Evolutionary conservation across 768 basidiomycete species (phyloP), one percentile per base, ranked within the genome.

Genomic region (Lentinula edodes): DNA sequence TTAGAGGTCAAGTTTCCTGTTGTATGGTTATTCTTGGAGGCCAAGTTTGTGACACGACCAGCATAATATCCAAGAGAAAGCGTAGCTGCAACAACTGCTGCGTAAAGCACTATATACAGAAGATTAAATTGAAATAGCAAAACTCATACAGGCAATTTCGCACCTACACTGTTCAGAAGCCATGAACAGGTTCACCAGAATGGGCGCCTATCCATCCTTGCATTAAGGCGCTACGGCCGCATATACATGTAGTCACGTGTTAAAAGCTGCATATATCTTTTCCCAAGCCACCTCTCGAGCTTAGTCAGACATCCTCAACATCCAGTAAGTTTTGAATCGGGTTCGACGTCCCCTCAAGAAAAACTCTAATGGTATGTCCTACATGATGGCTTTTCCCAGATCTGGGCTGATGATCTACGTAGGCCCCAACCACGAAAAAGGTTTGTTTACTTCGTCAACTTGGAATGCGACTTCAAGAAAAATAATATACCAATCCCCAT

Each of bases 51-150:
- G 61, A 60, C 66, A 34, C 66, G 64, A 18, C 81, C 79, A 58
- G 69, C 72, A 68, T 70, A 79, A 64, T 75, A 82, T 8, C 81
- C 81, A 23, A 80, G 16, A 52, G 71, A 72, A 58, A 80, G 66
- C 5, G 78, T 80, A 23, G 66, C 70, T 5, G 68, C 65, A 38
- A 75, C 65, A 34, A 77, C 63, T 39, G 69, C 66, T 58, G 71
- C 61, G 64, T 74, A 76, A 7, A 48, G 7, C 9, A 59, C 48
- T 59, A 23, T 23, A 2, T 23, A 50, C 15, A 43, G 23, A 6
- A 8, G 15, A 12, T 50, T 55, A 4, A 16, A 1, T 56, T 45
- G 2, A 56, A 1, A 6, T 5, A 38, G 0, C 2, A n/a, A 5
- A 12, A n/a, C 20, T 16, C 23, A 38, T 56, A 32, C 39, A 41